Base-by-base conservation (phyloP, 1,284 basidiomycete species). In the Moniliella sp. region DNA sequence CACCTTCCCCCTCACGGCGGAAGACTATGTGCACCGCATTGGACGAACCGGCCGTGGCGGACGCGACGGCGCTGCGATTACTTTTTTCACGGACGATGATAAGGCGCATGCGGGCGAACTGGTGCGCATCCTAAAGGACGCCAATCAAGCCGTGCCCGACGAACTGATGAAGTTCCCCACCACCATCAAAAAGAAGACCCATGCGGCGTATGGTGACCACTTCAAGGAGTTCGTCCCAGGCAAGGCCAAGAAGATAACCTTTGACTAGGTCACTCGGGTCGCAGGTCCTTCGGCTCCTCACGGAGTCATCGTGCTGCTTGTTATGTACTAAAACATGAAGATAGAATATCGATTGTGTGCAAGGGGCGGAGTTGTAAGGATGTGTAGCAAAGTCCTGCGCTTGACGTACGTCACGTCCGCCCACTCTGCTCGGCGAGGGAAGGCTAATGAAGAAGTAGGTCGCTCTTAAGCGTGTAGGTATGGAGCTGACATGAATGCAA, bases 1-100 rank as follows among this genome's bases (percentile, higher is more conserved):
- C 54, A 93, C 83, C 5, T 99, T 97, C 69, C 91, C 91, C 11
- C 66, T 97, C 46, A 93, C 42, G 8, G 47, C 54, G 27, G 45
- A 66, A 51, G 67, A 94, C 66, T 97, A 94, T 60, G 77, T 97
- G 40, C 88, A 97, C 65, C 77, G 91, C 18, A 94, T 94, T 46
- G 88, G 88, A 17, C 73, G 88, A 48, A 94, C 88, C 4, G 83
- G 88, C 15, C 78, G 88, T 34, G 88, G 80, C 21, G 88, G 88
- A 18, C 75, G 77, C 58, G 73, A 67, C 18, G 91, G 88, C 32
- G 84, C 82, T 61, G 79, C 80, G 13, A 76, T 94, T 50, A 97
- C 91, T 7, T 97, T 91, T 67, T 99, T 97, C 64, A 65, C 61
- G n/a, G 58, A 62, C 12, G 58, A 62, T 31, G 64, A 65, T 47